phyloP scores from a whole-genome alignment of 805 yeast genomes.

The Pichia ethanolica region DNA sequence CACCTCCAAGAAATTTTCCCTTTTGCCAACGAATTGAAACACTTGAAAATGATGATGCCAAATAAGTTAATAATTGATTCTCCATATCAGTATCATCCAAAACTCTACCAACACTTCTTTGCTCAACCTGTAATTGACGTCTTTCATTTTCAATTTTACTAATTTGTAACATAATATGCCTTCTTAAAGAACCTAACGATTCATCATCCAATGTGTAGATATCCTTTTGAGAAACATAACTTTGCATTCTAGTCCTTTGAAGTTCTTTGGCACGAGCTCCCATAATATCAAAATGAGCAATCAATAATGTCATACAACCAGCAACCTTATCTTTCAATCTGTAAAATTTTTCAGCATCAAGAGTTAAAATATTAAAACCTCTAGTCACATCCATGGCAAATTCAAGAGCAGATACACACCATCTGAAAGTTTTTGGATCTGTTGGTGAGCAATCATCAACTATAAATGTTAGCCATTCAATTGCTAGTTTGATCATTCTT shows the following conservation, averaged over 20 bases:
- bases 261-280: constrained; percentile 86
- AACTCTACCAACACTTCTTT: constrained; percentile 71
- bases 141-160: constrained; percentile 54
- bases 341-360: constrained; percentile 70
- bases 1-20: constrained; percentile 89
- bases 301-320: constrained; percentile 85
- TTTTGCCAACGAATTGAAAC: constrained; percentile 97
- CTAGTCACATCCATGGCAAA: constrained; percentile 92
- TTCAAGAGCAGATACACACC: constrained; percentile 95
- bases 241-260: constrained; percentile 46
- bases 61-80: constrained; percentile 74
- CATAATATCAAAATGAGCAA: constrained; percentile 96
- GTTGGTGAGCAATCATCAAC: constrained; percentile 94
- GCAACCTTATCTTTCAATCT: constrained; percentile 76
- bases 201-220: constrained; percentile 48
- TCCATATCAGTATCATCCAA: constrained; percentile 82
- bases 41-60: constrained; percentile 84
- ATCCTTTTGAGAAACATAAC: constrained; percentile 44
- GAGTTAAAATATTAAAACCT: constrained; percentile 78
- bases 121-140: constrained; percentile 34
- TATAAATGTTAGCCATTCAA: constrained; percentile 88
- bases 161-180: constrained; percentile 62
- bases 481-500: constrained; percentile 64
- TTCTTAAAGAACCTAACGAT: constrained; percentile 50
- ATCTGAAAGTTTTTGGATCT: constrained; percentile 82